Base-by-base conservation (phyloP, 1,284 basidiomycete genomes). In the Rhodotorula sp. region DNA sequence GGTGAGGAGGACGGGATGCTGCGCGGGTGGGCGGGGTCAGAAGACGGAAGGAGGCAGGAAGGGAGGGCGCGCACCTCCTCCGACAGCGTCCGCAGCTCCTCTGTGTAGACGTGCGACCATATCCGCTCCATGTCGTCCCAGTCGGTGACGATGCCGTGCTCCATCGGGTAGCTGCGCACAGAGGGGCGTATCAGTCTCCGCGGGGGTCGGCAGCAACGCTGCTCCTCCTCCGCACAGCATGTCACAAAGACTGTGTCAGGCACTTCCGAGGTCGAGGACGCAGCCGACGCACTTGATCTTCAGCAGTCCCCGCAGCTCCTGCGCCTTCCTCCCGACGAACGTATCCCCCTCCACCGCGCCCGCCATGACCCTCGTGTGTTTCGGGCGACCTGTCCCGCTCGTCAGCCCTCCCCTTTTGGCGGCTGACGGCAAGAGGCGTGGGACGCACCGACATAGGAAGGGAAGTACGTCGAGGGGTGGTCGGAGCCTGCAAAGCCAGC, bases 121-220 rank as follows among this genome's bases (percentile, higher is more conserved):
- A 97, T 96, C 67, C 91, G 88, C 82, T 97, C 94, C 94, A 97
- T 97, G 80, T 97, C 94, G 81, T 97, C 94, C 94, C 94, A 97
- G 84, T 97, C 92, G 39, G 91, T 92, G 10, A 94, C 80, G 55
- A 81, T 78, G 1, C 80, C 80, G 59, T 81, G 80, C 81, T 95
- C 92, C 88, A 98, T 97, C n/a, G 95, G 95, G 81, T 97, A 97
- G 82, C 94, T 94, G 67, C n/a, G 32, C 4, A 34, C 6, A 7
- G 32, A 22, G 36, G 34, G 32, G 15, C 27, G 19, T 5, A 48
- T 62, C 36, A 48, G 58, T 9, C 34, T 34, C 13, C 19, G 6
- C 21, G 46, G 8, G 19, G 9, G 7, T 29, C 27, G 37, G 41
- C n/a, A 34, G 9, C 5, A 19, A 36, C 29, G 39, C 36, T 32